Conservation (phyloP, 768 basidiomycete species). For the Tulasnella sp. region DNA sequence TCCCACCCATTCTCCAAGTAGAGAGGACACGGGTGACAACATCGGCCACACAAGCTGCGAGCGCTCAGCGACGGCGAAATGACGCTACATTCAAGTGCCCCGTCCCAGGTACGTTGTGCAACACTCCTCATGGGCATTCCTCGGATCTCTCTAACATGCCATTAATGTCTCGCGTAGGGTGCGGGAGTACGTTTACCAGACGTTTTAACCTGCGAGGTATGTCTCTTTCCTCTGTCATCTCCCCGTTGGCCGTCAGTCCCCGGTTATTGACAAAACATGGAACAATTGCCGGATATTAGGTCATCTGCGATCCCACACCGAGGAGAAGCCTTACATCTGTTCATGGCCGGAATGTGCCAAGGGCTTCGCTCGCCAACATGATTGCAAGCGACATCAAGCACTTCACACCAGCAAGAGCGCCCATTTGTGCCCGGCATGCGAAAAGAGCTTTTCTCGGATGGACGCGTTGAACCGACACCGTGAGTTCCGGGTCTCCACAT, state of each 20-base stretch:
- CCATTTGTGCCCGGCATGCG: slow-evolving; percentile 82
- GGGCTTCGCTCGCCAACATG: slow-evolving; percentile 90
- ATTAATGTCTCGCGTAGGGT: slow-evolving; percentile 35
- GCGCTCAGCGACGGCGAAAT: slow-evolving; percentile 79
- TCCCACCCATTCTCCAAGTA: slow-evolving; percentile 82
- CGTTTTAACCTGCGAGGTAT: slow-evolving; percentile 79
- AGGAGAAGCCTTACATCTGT: slow-evolving; percentile 89
- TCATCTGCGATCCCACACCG: slow-evolving; percentile 89
- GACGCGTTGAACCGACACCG: slow-evolving; percentile 79
- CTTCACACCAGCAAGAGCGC: slow-evolving; percentile 78
- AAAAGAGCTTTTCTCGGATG: slow-evolving; percentile 88
- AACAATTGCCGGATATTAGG: slow-evolving; percentile 41
- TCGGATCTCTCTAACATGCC: not conserved
- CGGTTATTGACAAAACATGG: slow-evolving; percentile 14
- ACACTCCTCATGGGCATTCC: not conserved
- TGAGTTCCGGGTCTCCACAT: slow-evolving; percentile 39
- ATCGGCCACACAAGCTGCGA: slow-evolving; percentile 85
- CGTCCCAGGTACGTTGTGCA: slow-evolving; percentile 47
- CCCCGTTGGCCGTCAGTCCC: slow-evolving; percentile 5
- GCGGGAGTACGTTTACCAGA: slow-evolving; percentile 94
- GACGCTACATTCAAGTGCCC: slow-evolving; percentile 91
- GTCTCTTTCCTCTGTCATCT: slow-evolving; percentile 21
- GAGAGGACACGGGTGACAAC: slow-evolving; percentile 95
- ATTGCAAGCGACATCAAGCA: slow-evolving; percentile 96
- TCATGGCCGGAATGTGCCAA: slow-evolving; percentile 93